Evolutionary conservation across 2,329 filamentous ascomycete genomes (phyloP).

Genomic region (Diaporthe citri): DNA sequence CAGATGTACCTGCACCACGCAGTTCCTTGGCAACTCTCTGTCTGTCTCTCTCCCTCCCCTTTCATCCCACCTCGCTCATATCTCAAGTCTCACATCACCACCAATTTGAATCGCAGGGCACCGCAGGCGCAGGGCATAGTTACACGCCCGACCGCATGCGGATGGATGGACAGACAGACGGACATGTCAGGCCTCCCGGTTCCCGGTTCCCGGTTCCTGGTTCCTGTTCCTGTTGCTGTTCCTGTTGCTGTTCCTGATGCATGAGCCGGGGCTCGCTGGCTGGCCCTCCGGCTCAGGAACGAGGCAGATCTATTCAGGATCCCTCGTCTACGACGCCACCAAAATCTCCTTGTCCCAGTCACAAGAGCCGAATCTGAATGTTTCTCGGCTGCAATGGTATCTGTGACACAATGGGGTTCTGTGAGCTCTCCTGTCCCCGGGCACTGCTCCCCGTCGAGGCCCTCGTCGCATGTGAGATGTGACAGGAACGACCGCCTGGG

Average conservation of each 20-base stretch:
- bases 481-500: neutral
- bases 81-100: constrained; percentile 35
- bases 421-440: constrained; percentile 10
- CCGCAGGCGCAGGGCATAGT: constrained; percentile 21
- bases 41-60: neutral
- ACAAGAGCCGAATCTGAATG: constrained; percentile 24
- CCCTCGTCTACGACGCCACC: constrained; percentile 23
- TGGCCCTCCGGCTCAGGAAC: constrained; percentile 18
- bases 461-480: constrained; percentile 33
- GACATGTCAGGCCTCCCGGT: constrained; percentile 15
- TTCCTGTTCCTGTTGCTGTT: neutral
- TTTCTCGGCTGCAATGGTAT: constrained; percentile 30
- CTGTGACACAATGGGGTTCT: constrained; percentile 33
- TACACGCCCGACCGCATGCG: constrained; percentile 23
- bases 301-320: constrained; percentile 26
- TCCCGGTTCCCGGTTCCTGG: neutral
- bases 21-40: neutral
- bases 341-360: constrained; percentile 16
- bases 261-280: constrained; percentile 13
- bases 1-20: constrained; percentile 17
- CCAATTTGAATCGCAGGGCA: constrained; percentile 13
- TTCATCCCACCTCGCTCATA: constrained; percentile 6
- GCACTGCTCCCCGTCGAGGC: constrained; percentile 9
- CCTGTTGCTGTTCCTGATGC: constrained; percentile 5
- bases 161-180: neutral